phyloP scores from a whole-genome alignment of 169 alveolate genomes.

The Babesia bovis region DNA sequence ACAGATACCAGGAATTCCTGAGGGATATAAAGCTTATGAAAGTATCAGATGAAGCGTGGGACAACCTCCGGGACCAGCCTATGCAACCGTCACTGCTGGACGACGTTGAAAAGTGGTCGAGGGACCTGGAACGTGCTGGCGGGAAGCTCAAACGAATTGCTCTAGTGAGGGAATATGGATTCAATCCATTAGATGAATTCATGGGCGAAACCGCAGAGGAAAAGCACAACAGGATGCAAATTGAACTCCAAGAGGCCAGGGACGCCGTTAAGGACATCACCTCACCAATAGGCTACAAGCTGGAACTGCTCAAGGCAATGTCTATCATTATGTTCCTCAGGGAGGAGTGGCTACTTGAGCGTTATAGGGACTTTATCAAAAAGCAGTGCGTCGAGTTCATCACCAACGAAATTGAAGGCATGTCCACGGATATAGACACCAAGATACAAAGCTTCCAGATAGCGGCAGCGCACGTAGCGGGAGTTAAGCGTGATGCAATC shows the following conservation, averaged over 20 bases:
- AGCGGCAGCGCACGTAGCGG: neutral
- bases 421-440: neutral
- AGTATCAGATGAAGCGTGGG: constrained; percentile 34
- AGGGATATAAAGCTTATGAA: constrained; percentile 10
- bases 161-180: constrained; percentile 45
- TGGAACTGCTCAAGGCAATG: constrained; percentile 41
- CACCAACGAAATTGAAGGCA: constrained; percentile 11
- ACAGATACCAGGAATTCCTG: constrained; percentile 1
- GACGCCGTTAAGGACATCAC: constrained; percentile 34
- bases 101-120: constrained; percentile 25
- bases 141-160: constrained; percentile 27
- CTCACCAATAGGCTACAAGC: constrained; percentile 12
- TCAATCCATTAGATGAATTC: constrained; percentile 26
- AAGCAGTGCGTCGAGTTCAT: constrained; percentile 24
- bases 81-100: constrained; percentile 42
- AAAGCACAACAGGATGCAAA: constrained; percentile 20
- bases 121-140: constrained; percentile 22
- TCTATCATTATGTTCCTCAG: constrained; percentile 24
- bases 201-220: constrained; percentile 44
- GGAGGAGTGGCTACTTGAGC: constrained; percentile 46
- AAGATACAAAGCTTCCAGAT: constrained; percentile 19
- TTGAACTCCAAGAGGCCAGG: constrained; percentile 46
- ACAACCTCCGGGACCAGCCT: constrained; percentile 29
- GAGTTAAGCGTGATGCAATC: constrained; percentile 2
- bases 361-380: constrained; percentile 12